Evolutionary conservation across 345 rosid genomes (phyloP).

Genomic region (Ailanthus altissimus): DNA sequence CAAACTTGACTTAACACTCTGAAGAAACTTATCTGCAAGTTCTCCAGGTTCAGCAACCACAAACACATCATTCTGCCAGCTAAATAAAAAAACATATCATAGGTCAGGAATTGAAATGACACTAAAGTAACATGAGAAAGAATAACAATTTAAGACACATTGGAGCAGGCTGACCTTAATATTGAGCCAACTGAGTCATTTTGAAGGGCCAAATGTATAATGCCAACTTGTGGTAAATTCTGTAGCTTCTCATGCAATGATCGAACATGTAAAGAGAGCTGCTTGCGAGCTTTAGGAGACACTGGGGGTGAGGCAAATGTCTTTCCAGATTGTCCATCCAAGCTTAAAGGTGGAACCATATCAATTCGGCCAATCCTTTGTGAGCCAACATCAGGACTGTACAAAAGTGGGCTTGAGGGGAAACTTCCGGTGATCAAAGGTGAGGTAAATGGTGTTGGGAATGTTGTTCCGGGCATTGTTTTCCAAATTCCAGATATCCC

Average conservation of each 20-base stretch:
- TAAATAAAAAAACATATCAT: constrained; percentile 31
- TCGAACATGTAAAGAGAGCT: constrained; percentile 68
- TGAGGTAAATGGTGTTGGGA: constrained; percentile 84
- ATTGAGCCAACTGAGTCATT: constrained; percentile 79
- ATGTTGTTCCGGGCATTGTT: constrained; percentile 56
- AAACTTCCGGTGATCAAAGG: constrained; percentile 90
- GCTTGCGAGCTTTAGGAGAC: constrained; percentile 73
- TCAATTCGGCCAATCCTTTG: constrained; percentile 78
- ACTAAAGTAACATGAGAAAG: constrained; percentile 13
- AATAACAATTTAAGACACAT: constrained; percentile 14
- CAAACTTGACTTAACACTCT: constrained; percentile 74
- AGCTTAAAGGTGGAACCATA: constrained; percentile 89
- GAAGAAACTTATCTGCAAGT: constrained; percentile 84
- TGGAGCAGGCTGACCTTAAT: constrained; percentile 60
- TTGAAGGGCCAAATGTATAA: constrained; percentile 88
- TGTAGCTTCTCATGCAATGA: constrained; percentile 90
- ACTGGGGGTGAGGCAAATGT: constrained; percentile 60
- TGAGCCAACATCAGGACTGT: constrained; percentile 75
- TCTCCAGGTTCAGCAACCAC: constrained; percentile 99
- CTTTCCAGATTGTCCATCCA: constrained; percentile 83
- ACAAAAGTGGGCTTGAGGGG: constrained; percentile 87
- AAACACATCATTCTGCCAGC: constrained; percentile 98
- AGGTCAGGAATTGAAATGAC: constrained; percentile 30
- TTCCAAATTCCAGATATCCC: constrained; percentile 57
- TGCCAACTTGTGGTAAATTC: constrained; percentile 88